Base-by-base conservation (phyloP, 139 green algal species). In the Pseudopediastrum boryanum region DNA sequence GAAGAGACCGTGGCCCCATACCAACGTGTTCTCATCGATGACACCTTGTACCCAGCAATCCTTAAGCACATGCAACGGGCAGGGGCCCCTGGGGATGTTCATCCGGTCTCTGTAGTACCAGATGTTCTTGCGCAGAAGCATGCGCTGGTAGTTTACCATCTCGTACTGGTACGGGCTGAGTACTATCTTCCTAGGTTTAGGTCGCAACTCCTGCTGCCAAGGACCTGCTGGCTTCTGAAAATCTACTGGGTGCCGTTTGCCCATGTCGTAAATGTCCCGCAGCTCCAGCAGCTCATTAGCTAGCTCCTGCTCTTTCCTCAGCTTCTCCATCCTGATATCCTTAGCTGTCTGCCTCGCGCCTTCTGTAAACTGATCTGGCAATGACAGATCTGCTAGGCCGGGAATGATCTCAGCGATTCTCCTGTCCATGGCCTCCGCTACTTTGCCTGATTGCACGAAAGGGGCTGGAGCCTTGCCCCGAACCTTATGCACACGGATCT, bases 1-100 rank as follows among this genome's bases (percentile, higher is more conserved):
- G 27, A 84, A 82, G 21, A 98, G 85, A 23, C 94, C 89, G 87
- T 98, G 92, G 19, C 94, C 94, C 94, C 94, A 98, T 42, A 98
- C 86, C 52, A 98, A 87, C 43, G 94, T 98, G 88, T 97, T 92
- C 71, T 97, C 93, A 70, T 97, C 94, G 31, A 98, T 92, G 23
- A 97, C 84, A 33, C 94, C 94, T 51, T 95, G 85, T 33, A 96
- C 92, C 93, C 92, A 96, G 7, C 78, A 79, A 71, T 96, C 89
- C 52, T 92, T 89, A 38, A 97, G 80, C 10, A 93, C 86, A 27
- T 93, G 92, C 41, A 98, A 75, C 16, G 90, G 88, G 86, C 94
- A 98, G 10, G 94, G 94, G 1, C 94, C 94, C 51, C 94, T 85
- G 3, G 92, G 87, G 21, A 90, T 79, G 65, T 72, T 92, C 66